phyloP scores from a whole-genome alignment of 176 grass and related monocot genomes.

The Pontederia paniculata region DNA sequence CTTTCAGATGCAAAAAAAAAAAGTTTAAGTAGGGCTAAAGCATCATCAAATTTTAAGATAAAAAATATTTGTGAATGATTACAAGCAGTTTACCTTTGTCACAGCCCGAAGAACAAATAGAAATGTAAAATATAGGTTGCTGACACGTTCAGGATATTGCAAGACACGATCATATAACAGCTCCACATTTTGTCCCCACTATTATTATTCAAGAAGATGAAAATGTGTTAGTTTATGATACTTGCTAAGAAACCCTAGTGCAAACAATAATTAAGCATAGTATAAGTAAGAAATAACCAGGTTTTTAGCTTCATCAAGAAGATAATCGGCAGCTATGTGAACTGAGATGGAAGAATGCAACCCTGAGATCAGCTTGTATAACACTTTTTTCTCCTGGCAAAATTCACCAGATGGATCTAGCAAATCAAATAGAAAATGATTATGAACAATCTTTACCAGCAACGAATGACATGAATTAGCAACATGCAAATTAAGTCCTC shows the following conservation, averaged over 20 bases:
- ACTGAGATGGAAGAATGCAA: conserved; percentile 95
- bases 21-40: too few species aligned
- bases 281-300: conserved; percentile 28
- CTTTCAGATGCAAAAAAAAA: too few species aligned
- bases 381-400: conserved; percentile 83
- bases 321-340: conserved; percentile 95
- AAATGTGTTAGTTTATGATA: conserved; percentile 8
- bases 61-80: neutral
- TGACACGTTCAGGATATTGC: conserved; percentile 69
- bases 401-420: conserved; percentile 90
- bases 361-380: conserved; percentile 96
- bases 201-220: conserved; percentile 18
- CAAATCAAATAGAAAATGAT: neutral
- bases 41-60: neutral
- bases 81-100: conserved; percentile 52
- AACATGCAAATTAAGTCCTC: too few species aligned
- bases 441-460: too few species aligned
- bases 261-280: neutral
- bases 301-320: conserved; percentile 53
- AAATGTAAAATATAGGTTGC: conserved; percentile 84
- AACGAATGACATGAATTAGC: too few species aligned
- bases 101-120: conserved; percentile 96
- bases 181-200: conserved; percentile 88
- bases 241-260: too few species aligned
- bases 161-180: conserved; percentile 83